Percentiles rank a stretch among this genome's conserved stretches.
These are phyloP conservation scores for Penicillium lagena DNA, from an alignment of 495 filamentous ascomycete genomes.

Conservation along the genomic window DNA sequence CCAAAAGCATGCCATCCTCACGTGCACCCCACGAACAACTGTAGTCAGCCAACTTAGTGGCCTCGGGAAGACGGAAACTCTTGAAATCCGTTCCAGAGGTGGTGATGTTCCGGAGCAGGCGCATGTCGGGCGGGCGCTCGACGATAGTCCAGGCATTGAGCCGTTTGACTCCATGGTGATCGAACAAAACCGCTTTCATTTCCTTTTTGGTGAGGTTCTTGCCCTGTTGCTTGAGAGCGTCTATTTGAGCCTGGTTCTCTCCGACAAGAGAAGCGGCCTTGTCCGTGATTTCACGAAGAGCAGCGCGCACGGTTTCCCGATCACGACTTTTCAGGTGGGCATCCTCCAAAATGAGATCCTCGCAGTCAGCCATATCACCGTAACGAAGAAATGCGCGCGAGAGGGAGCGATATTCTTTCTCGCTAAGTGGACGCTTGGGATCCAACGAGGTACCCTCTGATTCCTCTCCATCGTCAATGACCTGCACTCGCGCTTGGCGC, in stretches of 20 bases:
- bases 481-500: constrained; percentile 76
- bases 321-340: constrained; percentile 78
- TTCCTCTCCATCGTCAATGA: constrained; percentile 54
- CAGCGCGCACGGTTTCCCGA: constrained; percentile 61
- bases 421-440: constrained; percentile 76
- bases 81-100: constrained; percentile 54
- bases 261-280: constrained; percentile 62
- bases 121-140: constrained; percentile 82
- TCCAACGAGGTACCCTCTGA: constrained; percentile 59
- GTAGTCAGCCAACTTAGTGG: constrained; percentile 81
- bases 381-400: constrained; percentile 81
- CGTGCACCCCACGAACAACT: constrained; percentile 82
- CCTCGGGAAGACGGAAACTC: constrained; percentile 84
- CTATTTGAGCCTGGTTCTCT: constrained; percentile 57
- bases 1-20: constrained; percentile 95
- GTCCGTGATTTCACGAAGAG: constrained; percentile 65
- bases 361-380: constrained; percentile 78
- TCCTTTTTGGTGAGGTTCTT: constrained; percentile 91
- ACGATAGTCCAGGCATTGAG: constrained; percentile 92
- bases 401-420: constrained; percentile 88
- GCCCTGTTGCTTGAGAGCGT: constrained; percentile 55
- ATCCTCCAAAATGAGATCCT: constrained; percentile 78
- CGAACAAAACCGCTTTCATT: constrained; percentile 90
- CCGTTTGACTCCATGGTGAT: constrained; percentile 84
- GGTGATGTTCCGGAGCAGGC: constrained; percentile 69